phyloP scores from a whole-genome alignment of 441 rosid genomes.

The Adansonia grandidieri region DNA sequence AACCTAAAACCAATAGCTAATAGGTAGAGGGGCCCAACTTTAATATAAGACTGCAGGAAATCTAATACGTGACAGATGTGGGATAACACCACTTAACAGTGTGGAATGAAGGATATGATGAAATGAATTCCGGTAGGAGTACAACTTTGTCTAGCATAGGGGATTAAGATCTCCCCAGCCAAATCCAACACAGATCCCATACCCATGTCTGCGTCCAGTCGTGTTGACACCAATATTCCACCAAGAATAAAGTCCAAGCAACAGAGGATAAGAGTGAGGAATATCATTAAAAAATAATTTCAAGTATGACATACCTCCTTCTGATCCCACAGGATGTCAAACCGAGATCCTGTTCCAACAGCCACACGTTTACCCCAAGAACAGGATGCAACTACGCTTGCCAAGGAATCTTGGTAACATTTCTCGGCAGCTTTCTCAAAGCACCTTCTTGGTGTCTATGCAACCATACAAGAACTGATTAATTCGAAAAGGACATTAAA shows the following conservation, averaged over 20 bases:
- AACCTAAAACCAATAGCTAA: no score
- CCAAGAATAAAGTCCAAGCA: constrained; percentile 13
- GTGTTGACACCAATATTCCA: neutral
- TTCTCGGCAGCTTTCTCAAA: constrained; percentile 97
- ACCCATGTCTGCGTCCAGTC: neutral
- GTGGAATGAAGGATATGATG: no score
- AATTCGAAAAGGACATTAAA: constrained; percentile 20
- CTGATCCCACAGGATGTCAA: constrained; percentile 78
- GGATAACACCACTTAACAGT: no score
- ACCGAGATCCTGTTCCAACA: constrained; percentile 91
- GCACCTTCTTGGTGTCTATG: constrained; percentile 82
- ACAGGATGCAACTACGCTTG: constrained; percentile 88
- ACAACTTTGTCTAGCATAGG: neutral
- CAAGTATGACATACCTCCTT: constrained; percentile 53
- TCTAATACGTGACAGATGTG: no score
- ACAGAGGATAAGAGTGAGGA: neutral
- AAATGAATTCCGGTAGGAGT: no score
- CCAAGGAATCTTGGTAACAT: constrained; percentile 69
- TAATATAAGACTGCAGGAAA: no score
- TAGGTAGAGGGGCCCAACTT: no score
- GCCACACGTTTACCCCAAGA: constrained; percentile 94
- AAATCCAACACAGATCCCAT: constrained; percentile 3
- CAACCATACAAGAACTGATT: constrained; percentile 29
- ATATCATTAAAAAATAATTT: constrained; percentile 9
- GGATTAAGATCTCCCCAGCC: neutral